Base-by-base conservation (phyloP, 768 basidiomycete species). In the Rhodotorula toruloides region DNA sequence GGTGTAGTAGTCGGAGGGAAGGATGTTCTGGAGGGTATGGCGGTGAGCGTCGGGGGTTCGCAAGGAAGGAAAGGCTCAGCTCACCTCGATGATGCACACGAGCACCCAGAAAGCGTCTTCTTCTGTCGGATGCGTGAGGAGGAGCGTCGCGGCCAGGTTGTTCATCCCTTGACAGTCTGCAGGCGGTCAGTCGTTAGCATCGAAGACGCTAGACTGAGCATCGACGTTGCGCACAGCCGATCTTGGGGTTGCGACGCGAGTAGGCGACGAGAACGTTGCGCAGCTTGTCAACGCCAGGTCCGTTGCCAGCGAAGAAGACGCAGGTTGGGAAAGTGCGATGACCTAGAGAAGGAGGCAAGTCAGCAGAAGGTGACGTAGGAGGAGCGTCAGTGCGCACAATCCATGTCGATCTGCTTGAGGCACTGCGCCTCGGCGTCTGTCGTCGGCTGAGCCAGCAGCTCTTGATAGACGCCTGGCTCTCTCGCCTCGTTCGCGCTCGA, bases 51-150 rank as follows among this genome's bases (percentile, higher is more conserved):
- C 8, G 22, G 5, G 17, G 57, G 9, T 4, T 3, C 19, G 4
- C 34, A 27, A 27, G 29, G 13, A 34, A 1, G 1, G 22, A 49
- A 9, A 9, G 6, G 39, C 39, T 2, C 8, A 17, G 14, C 39
- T 31, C 13, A 73, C 72, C 63, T 94, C 91, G 48, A 97, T 85
- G 71, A 97, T 87, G 19, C 89, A 90, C 0, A 85, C 80, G 17
- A 97, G 86, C 39, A 88, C 88, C 93, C 93, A 98, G 75, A 96
- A 98, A 0, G 94, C 94, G 66, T 94, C 91, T 79, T 97, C 93
- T 77, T 99, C 94, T 69, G 94, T 88, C 0, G 91, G 90, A 69
- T 94, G 87, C 0, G 91, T 90, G 2, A 99, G 83, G 0, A 99
- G 82, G 4, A 99, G 81, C 0, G 94, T 97, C 5, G 96, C 97